Base-by-base conservation (phyloP, 1,284 basidiomycete species). In the Naganishia sp. region DNA sequence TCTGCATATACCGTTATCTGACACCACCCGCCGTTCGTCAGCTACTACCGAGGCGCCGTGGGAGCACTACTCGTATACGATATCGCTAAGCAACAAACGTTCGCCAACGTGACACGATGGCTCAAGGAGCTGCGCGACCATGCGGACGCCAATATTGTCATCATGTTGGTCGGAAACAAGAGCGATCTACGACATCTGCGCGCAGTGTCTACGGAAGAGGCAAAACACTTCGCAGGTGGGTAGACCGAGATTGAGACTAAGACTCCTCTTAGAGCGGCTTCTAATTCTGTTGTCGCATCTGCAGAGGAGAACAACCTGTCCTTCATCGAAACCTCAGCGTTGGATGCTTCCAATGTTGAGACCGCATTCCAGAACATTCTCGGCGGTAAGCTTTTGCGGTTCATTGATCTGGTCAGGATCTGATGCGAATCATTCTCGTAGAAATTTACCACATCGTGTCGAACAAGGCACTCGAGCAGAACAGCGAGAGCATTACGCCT, bases 301-400 rank as follows among this genome's bases (percentile, higher is more conserved):
- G 10, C 21, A 86, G 86, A 86, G 67, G 87, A 88, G 79, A 95
- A 97, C 78, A 88, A 88, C 53, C 81, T 97, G 71, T 93, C 90
- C 66, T 95, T 95, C 85, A 97, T 99, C 74, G 95, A 99, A 84
- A 99, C 95, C 69, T 99, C 96, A 74, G 95, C 96, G 79, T 88
- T 99, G 85, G 95, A 99, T 86, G 93, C 94, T 72, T 94, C 92
- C 63, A 98, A 98, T 82, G 96, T 99, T 80, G 95, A 98, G 82
- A 82, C 86, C 64, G 93, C 95, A 63, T 99, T 99, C 88, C 94
- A 98, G 81, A 94, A 88, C 74, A 98, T 97, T 77, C 85, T 99
- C 69, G 90, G 92, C 64, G 94, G 94, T 94, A 65, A 70, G 86
- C 36, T 81, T 21, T 42, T 23, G 33, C n/a, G 33, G 23, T 4